Percentiles rank a stretch among this genome's conserved stretches.
These are phyloP conservation scores for Skeletonema costatum DNA, from an alignment of 108 stramenopile species.

Conservation along the genomic window DNA sequence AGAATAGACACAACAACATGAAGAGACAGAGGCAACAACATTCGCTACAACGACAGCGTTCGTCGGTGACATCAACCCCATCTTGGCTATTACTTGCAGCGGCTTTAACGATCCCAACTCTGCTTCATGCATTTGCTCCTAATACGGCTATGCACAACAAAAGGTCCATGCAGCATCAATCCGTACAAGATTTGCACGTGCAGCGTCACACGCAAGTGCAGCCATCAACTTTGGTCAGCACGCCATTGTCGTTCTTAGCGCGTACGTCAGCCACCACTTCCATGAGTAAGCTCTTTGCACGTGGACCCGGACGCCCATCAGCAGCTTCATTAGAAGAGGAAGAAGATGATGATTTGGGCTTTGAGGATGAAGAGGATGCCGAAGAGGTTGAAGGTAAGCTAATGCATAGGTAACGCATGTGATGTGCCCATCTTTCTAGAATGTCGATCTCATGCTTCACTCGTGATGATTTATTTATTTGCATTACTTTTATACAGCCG, in stretches of 20 bases:
- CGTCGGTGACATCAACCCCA: neutral
- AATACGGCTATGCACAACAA: neutral
- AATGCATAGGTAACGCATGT: neutral
- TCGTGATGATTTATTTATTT: neutral
- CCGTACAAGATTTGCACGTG: neutral
- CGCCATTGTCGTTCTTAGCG: neutral
- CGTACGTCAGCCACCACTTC: neutral
- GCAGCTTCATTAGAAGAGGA: constrained; percentile 11
- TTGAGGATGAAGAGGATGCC: constrained; percentile 30
- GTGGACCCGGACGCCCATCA: constrained; percentile 3
- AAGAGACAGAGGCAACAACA: neutral
- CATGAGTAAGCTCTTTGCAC: constrained; percentile 15
- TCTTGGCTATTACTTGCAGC: neutral
- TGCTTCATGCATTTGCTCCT: constrained; percentile 7
- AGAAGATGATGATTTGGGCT: constrained; percentile 9
- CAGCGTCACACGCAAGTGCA: neutral
- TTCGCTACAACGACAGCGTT: neutral
- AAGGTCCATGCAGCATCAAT: neutral
- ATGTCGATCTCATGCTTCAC: neutral
- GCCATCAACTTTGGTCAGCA: neutral
- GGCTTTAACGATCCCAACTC: neutral
- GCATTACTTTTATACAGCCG: neutral
- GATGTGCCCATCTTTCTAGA: neutral
- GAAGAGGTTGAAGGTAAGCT: constrained; percentile 1
- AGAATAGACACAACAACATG: neutral